Evolutionary conservation across 768 basidiomycete species (phyloP), one percentile per base, ranked within the genome.

Genomic region (Mrakia gelida): DNA sequence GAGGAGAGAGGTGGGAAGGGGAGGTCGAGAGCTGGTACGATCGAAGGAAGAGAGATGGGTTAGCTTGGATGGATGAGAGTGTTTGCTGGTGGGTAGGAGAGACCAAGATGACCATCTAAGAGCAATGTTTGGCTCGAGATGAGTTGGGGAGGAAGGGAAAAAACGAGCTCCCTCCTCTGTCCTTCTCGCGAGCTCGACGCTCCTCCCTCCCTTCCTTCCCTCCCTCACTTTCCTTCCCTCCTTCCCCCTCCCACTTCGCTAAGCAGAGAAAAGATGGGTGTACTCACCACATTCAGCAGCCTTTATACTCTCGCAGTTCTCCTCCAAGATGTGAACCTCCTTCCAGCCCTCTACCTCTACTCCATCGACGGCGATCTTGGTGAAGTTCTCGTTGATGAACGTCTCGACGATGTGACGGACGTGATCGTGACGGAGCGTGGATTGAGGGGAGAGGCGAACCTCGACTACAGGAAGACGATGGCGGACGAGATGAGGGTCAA

Each of bases 321-420:
- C 86, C 0, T 87, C 87, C 15, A 98, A 88, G 65, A 91, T 88
- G 16, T 89, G 87, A 34, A 92, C 87, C 49, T 90, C 89, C 79
- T 92, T 88, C 93, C 94, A 97, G 30, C 93, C 94, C 59, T 88
- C 86, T 8, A 96, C 85, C 23, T 86, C 87, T 9, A 91, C 92
- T 10, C 92, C 91, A 26, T 93, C 86, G 65, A 88, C 87, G 49
- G 71, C 63, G n/a, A 96, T 87, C 28, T 89, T 88, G 70, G 90
- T 88, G 75, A 90, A 89, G 15, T 91, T 90, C 26, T 85, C 82
- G 26, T 84, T 59, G 61, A 90, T 85, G 80, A 85, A 92, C 32
- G 88, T 83, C 73, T 88, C 85, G 10, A 95, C 90, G 63, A 88
- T 86, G 65, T 86, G 87, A 75, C 91, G 87, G 79, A 95, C 89